A percentile compares a stretch with the other conserved stretches of the same genome.
phyloP scores from a whole-genome alignment of 192 early-diverging fungal genomes.

The Linderina pennispora region DNA sequence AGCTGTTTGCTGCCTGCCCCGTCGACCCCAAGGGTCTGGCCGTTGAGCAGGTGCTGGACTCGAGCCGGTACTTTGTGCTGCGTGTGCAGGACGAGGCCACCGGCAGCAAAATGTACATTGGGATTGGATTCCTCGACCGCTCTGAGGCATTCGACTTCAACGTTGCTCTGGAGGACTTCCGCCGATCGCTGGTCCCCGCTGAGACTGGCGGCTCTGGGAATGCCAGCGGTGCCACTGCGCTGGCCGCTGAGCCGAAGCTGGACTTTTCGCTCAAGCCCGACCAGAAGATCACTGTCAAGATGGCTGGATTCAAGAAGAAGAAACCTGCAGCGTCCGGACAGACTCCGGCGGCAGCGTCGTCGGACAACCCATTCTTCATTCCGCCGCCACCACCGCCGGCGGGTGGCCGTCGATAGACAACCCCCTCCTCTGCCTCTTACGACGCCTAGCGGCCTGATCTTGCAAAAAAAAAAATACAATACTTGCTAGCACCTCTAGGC shows the following conservation, averaged over 20 bases:
- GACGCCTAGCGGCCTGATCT: too few species aligned
- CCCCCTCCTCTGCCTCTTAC: too few species aligned
- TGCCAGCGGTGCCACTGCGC: background rate
- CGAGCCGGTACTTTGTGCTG: conserved; percentile 82
- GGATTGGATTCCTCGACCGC: conserved; percentile 80
- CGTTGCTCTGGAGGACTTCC: conserved; percentile 78
- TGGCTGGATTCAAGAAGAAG: conserved; percentile 24
- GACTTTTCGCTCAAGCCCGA: conserved; percentile 54
- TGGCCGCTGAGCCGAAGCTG: conserved; percentile 14
- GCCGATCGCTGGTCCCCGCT: conserved; percentile 47
- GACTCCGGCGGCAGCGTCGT: background rate
- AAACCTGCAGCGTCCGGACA: background rate
- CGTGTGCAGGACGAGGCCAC: conserved; percentile 60
- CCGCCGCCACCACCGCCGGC: background rate
- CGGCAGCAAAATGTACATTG: conserved; percentile 76
- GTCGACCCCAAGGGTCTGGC: conserved; percentile 61
- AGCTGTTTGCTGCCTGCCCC: conserved; percentile 74
- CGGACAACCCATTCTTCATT: background rate
- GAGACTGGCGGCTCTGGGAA: background rate
- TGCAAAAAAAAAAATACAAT: too few species aligned
- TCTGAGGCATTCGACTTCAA: conserved; percentile 85
- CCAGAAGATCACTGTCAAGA: conserved; percentile 48
- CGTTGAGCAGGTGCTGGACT: conserved; percentile 78
- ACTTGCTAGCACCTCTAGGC: too few species aligned
- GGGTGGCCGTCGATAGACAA: background rate